Evolutionary conservation across 768 basidiomycete genomes (phyloP).

Genomic region (Pleurotus eryngii): DNA sequence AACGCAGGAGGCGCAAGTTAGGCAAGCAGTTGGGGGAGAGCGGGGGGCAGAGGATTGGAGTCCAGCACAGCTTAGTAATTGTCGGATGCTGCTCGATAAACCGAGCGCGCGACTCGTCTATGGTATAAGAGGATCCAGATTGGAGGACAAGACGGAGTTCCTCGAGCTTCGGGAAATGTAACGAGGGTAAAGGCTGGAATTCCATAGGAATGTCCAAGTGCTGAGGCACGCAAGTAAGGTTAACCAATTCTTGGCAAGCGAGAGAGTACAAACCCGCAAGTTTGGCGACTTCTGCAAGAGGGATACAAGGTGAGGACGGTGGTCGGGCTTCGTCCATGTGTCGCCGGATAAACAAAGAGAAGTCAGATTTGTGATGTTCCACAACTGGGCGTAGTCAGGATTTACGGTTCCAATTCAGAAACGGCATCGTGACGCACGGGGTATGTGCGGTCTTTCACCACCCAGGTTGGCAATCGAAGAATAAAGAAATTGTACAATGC

Average conservation of each 20-base stretch:
- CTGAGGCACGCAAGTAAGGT: constrained; percentile 17
- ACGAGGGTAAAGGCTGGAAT: constrained; percentile 31
- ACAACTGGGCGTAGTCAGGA: constrained; percentile 19
- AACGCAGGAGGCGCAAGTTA: constrained; percentile 34
- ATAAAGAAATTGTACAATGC: constrained; percentile 35
- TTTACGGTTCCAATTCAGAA: neutral
- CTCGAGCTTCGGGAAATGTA: constrained; percentile 38
- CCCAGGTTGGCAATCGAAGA: constrained; percentile 20
- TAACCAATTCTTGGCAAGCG: neutral
- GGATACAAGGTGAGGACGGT: constrained; percentile 18
- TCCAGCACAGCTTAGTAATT: constrained; percentile 45
- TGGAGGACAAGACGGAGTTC: constrained; percentile 37
- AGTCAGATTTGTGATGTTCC: constrained; percentile 24
- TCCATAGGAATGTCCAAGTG: constrained; percentile 46
- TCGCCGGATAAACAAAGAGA: constrained; percentile 25
- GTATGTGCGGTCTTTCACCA: constrained; percentile 28
- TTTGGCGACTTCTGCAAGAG: constrained; percentile 25
- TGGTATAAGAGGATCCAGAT: constrained; percentile 31
- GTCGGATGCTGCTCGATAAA: constrained; percentile 45
- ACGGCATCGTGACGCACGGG: constrained; percentile 28
- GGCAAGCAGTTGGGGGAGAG: constrained; percentile 36
- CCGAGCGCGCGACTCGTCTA: constrained; percentile 30
- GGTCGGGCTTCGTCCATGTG: constrained; percentile 24
- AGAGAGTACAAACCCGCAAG: constrained; percentile 21
- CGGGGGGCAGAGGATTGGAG: constrained; percentile 32